Evolutionary conservation across 768 basidiomycete genomes (phyloP).

Genomic region (Lactarius indigo): DNA sequence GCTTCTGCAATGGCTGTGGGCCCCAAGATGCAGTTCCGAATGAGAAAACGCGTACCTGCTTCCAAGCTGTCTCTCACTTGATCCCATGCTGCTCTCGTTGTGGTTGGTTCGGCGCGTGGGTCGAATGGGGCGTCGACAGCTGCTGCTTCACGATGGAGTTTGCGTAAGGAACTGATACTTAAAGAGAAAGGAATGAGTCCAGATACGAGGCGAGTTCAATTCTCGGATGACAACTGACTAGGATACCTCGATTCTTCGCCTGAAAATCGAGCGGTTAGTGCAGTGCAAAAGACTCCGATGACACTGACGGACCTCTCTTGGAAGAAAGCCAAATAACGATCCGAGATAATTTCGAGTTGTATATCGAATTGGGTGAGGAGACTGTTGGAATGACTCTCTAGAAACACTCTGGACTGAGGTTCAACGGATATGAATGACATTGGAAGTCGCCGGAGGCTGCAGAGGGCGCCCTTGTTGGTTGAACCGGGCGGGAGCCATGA

Average conservation of each 20-base stretch:
- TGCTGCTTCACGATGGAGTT: neutral
- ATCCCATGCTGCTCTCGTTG: neutral
- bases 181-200: neutral
- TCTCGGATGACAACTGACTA: neutral
- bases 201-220: neutral
- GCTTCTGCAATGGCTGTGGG: no score
- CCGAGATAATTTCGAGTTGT: neutral
- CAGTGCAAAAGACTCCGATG: neutral
- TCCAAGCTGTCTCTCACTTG: neutral
- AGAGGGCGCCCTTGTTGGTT: neutral
- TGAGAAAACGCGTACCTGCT: neutral
- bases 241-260: neutral
- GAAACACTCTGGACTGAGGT: neutral
- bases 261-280: neutral
- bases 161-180: neutral
- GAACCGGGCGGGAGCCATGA: neutral
- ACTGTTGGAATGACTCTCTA: neutral
- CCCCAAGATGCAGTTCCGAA: neutral
- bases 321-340: neutral
- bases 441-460: neutral
- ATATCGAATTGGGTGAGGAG: neutral
- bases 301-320: neutral
- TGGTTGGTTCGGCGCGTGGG: neutral
- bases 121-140: neutral
- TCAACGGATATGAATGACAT: neutral